Evolutionary conservation across 257 asterid genomes (phyloP).

Genomic region (Plantago major): DNA sequence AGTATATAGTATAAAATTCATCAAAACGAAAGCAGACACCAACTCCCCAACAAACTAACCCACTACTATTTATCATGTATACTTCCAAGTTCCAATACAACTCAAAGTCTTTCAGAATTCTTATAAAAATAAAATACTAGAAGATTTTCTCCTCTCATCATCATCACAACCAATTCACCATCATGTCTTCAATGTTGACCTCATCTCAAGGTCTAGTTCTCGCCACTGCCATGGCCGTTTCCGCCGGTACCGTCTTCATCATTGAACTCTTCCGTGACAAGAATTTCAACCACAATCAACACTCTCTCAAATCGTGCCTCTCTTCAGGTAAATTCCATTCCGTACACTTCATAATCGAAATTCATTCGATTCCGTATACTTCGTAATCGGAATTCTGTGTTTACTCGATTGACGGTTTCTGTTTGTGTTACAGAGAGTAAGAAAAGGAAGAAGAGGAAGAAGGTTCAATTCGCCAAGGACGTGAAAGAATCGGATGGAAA

Average conservation of each 20-base stretch:
- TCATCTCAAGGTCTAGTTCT: constrained; percentile 53
- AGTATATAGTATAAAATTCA: too few relatives aligned
- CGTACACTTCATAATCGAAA: not conserved
- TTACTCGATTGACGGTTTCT: not conserved
- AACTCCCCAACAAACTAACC: not conserved
- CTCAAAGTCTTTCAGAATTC: not conserved
- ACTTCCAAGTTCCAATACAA: not conserved
- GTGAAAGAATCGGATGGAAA: constrained; percentile 56
- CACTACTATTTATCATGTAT: not conserved
- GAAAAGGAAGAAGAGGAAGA: constrained; percentile 42
- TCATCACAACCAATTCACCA: too few relatives aligned
- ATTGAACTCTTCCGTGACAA: constrained; percentile 49
- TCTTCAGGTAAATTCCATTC: constrained; percentile 44
- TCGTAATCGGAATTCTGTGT: not conserved
- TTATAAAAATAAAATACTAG: not conserved
- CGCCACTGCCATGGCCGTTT: constrained; percentile 86
- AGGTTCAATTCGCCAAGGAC: constrained; percentile 64
- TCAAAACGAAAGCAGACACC: too few relatives aligned
- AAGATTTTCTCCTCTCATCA: too few relatives aligned
- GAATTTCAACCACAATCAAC: constrained; percentile 18
- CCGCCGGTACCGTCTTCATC: constrained; percentile 65
- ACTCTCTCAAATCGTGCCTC: constrained; percentile 47
- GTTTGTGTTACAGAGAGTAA: constrained; percentile 21
- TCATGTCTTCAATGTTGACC: constrained; percentile 43
- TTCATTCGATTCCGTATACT: not conserved